These are phyloP conservation scores for Echinochloa phyllopogon DNA, from an alignment of 176 grass and related monocot genomes.

Conservation along the genomic window DNA sequence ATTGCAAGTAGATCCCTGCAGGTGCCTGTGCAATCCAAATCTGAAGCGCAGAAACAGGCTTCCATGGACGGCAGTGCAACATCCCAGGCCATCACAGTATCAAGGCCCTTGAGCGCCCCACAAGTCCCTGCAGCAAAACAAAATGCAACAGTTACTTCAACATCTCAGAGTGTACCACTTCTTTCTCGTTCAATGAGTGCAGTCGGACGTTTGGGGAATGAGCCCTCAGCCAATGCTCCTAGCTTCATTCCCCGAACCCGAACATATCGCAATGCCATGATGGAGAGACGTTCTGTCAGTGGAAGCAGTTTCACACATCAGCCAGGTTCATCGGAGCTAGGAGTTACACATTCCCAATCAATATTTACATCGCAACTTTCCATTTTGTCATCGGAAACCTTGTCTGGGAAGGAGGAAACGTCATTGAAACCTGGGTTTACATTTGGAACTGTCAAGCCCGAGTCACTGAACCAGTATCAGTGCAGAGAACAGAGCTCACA, in stretches of 20 bases:
- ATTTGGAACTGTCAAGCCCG: slow-evolving; percentile 68
- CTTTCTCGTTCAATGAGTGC: slow-evolving; percentile 83
- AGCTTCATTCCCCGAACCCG: slow-evolving; percentile 69
- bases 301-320: slow-evolving; percentile 42
- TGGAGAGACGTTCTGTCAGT: slow-evolving; percentile 57
- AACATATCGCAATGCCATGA: slow-evolving; percentile 95
- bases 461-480: slow-evolving; percentile 57
- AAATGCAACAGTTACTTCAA: slow-evolving; percentile 54
- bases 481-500: slow-evolving; percentile 55
- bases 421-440: slow-evolving; percentile 60
- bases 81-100: slow-evolving; percentile 46
- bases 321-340: slow-evolving; percentile 45
- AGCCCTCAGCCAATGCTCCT: slow-evolving; percentile 61
- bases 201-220: slow-evolving; percentile 68
- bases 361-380: slow-evolving; percentile 55
- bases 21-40: slow-evolving; percentile 39
- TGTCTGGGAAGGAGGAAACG: slow-evolving; percentile 48
- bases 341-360: slow-evolving; percentile 45
- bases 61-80: slow-evolving; percentile 38
- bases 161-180: slow-evolving; percentile 48
- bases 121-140: slow-evolving; percentile 64
- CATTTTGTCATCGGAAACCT: slow-evolving; percentile 46
- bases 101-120: slow-evolving; percentile 78
- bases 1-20: slow-evolving; percentile 38
- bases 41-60: slow-evolving; percentile 57